Evolutionary conservation across 257 asterid genomes (phyloP).

Genomic region (Nicotiana noctiflora): DNA sequence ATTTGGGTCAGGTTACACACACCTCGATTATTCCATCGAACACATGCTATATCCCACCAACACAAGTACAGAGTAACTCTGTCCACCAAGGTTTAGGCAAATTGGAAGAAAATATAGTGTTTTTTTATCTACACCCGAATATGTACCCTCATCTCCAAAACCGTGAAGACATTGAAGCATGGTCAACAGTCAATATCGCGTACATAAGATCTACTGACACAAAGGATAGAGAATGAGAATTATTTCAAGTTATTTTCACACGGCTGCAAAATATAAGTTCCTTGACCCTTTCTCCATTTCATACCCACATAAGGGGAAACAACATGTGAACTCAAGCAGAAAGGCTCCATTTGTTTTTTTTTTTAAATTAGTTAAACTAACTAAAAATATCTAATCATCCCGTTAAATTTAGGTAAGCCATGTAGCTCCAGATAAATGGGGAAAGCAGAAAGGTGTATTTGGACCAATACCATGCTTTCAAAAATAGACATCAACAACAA

Average conservation of each 20-base stretch:
- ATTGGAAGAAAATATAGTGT: too few species aligned
- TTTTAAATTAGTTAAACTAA: background rate
- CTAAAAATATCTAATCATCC: background rate
- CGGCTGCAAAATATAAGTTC: background rate
- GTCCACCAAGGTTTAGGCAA: too few species aligned
- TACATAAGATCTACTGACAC: too few species aligned
- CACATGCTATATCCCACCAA: too few species aligned
- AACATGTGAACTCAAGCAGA: background rate
- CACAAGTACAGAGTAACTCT: too few species aligned
- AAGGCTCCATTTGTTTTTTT: background rate
- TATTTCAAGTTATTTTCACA: background rate
- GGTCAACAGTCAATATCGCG: background rate
- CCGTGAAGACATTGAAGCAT: background rate
- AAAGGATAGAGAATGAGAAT: background rate
- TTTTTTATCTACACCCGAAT: too few species aligned
- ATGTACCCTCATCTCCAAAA: too few species aligned
- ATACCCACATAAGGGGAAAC: background rate
- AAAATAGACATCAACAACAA: too few species aligned
- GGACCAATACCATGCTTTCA: background rate
- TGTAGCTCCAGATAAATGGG: background rate
- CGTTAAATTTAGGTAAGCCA: background rate
- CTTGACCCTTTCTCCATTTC: background rate
- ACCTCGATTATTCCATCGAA: too few species aligned
- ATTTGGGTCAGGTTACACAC: too few species aligned
- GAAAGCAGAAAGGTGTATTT: background rate